Base-by-base conservation (phyloP, 2,329 filamentous ascomycete genomes). In the Phaeosphaeriaceae sp. region DNA sequence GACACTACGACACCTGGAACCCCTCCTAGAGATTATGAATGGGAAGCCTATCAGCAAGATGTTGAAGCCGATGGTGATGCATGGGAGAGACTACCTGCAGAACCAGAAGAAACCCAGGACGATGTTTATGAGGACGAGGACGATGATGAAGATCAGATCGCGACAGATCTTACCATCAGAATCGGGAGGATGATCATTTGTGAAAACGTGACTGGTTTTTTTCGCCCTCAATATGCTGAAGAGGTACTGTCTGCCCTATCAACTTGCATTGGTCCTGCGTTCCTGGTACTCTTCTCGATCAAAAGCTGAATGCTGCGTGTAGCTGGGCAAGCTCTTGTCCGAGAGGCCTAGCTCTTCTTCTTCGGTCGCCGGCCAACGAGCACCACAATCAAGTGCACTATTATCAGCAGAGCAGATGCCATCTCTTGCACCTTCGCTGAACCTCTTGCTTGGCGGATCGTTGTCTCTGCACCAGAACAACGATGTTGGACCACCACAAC, bases 111-210 rank as follows among this genome's bases (percentile, higher is more conserved):
- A 44, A 71, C 65, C 38, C 64, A 66, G 46, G 70, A 73, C 42
- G 70, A 72, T 56, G 70, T 72, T 21, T 72, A 67, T 40, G 68
- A 73, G 32, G 70, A 73, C 44, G 70, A 73, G 40, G 64, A 72
- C 18, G 70, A 73, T 36, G 70, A 73, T 37, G 70, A 72, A 52
- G 70, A 72, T 49, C 66, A 71, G 52, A 71, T 71, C 42, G 68
- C 68, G 21, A 71, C 68, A 2, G 70, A 73, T 59, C 62, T 72
- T 29, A 72, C 69, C 13, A 71, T 73, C 46, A 64, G 68, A 9
- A 72, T 72, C 38, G 70, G 70, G 18, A 64, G 70, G 46, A 72
- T 73, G 70, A 71, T 73, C 29, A 71, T 73, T n/a, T 72, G 68
- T 50, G 70, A 73, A 37, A 73, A 72, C 21, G 66, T 72, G 33